Conservation (phyloP, 2,329 filamentous ascomycete genomes). For the Neocucurbitaria cava region DNA sequence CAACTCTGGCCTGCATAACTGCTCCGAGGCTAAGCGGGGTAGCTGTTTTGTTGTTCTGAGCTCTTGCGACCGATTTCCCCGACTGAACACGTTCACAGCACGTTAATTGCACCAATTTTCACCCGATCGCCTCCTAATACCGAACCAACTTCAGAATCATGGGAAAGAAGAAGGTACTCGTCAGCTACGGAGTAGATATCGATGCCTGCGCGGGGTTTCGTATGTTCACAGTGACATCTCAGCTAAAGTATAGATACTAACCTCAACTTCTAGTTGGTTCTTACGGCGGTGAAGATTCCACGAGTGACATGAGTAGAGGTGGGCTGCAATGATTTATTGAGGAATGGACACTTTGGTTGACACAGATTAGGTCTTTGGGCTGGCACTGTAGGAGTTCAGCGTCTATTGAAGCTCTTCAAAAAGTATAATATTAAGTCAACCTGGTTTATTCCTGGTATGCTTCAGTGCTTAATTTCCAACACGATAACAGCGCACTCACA, state of each 20-base stretch:
- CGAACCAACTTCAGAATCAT: constrained; percentile 32
- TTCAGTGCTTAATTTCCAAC: constrained; percentile 73
- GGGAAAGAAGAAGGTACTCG: constrained; percentile 61
- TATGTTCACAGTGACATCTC: too few relatives aligned
- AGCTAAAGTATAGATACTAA: too few relatives aligned
- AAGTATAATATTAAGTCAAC: constrained; percentile 76
- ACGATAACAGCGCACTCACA: constrained; percentile 47
- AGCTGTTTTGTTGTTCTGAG: constrained; percentile 14
- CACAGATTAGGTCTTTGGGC: constrained; percentile 66
- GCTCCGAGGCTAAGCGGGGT: constrained; percentile 18
- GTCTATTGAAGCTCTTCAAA: constrained; percentile 74
- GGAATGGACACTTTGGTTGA: too few relatives aligned
- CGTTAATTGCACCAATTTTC: not conserved
- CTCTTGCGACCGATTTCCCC: not conserved
- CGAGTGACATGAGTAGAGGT: constrained; percentile 75
- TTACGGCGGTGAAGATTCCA: constrained; percentile 75
- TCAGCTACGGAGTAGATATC: constrained; percentile 73
- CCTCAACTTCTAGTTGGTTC: constrained; percentile 78
- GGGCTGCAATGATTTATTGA: too few relatives aligned
- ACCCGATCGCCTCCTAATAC: not conserved
- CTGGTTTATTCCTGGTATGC: constrained; percentile 65
- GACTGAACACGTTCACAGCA: not conserved
- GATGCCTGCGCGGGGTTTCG: constrained; percentile 62
- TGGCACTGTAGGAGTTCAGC: constrained; percentile 70
- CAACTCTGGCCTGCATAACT: not conserved